Evolutionary conservation across 306 rosid genomes (phyloP).

Genomic region (Bauhinia variegata): DNA sequence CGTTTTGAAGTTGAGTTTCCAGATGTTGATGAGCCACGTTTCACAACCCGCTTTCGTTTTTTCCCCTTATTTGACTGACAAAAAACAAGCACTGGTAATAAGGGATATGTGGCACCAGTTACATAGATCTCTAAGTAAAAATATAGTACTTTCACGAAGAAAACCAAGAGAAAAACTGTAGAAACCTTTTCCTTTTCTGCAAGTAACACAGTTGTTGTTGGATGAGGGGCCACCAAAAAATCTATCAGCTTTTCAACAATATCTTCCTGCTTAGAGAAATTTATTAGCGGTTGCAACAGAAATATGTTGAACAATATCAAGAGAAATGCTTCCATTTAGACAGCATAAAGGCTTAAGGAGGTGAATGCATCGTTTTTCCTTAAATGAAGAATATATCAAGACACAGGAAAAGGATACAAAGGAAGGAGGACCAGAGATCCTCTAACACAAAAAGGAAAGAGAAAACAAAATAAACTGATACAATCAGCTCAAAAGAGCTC

Average conservation of each 20-base stretch:
- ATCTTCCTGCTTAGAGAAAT: conserved; percentile 70
- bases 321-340: background rate
- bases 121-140: background rate
- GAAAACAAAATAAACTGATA: no score
- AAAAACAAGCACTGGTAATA: conserved; percentile 26
- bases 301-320: background rate
- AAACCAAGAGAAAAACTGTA: background rate
- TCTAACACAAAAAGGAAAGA: no score
- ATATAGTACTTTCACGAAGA: conserved; percentile 8
- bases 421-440: no score
- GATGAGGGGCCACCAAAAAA: conserved; percentile 83
- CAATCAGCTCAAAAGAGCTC: no score
- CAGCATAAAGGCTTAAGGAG: background rate
- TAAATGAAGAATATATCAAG: background rate
- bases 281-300: conserved; percentile 30
- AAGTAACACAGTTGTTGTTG: conserved; percentile 68
- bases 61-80: conserved; percentile 65
- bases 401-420: no score
- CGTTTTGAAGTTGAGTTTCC: conserved; percentile 60
- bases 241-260: conserved; percentile 72
- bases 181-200: conserved; percentile 82
- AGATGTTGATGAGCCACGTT: conserved; percentile 62
- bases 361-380: background rate
- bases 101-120: conserved; percentile 20
- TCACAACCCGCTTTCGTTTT: conserved; percentile 70